Evolutionary conservation across 2,329 filamentous ascomycete genomes (phyloP).

Genomic region (Ramichloridium luteum): DNA sequence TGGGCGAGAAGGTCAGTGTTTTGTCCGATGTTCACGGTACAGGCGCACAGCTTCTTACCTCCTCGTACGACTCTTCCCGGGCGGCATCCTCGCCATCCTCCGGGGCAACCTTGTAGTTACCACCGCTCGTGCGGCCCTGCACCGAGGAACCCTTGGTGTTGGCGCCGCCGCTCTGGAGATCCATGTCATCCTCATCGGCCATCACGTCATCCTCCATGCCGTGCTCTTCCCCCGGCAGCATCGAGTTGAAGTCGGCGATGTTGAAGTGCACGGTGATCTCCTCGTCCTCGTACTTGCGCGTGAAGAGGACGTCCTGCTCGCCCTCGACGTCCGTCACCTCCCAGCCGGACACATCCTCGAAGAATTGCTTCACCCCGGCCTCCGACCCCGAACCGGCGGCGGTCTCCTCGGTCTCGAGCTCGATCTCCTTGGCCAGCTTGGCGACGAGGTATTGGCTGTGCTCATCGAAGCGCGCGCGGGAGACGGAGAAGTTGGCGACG

Average conservation of each 20-base stretch:
- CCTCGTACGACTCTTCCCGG: slow-evolving; percentile 45
- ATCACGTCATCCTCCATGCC: slow-evolving; percentile 21
- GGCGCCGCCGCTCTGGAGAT: slow-evolving; percentile 42
- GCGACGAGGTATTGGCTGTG: slow-evolving; percentile 68
- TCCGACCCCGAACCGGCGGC: slow-evolving; percentile 42
- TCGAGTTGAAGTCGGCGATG: slow-evolving; percentile 62
- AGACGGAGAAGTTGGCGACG: slow-evolving; percentile 31
- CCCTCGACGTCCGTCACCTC: slow-evolving; percentile 63
- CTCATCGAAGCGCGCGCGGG: slow-evolving; percentile 28
- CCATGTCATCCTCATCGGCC: slow-evolving; percentile 40
- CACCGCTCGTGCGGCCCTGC: slow-evolving; percentile 37
- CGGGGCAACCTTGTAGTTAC: slow-evolving; percentile 43
- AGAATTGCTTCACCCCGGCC: slow-evolving; percentile 67
- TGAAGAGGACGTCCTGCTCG: slow-evolving; percentile 76
- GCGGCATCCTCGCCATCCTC: slow-evolving; percentile 47
- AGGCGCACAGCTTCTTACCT: slow-evolving; percentile 30
- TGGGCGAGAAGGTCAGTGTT: slow-evolving; percentile 5
- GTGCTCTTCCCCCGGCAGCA: slow-evolving; percentile 39
- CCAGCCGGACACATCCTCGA: slow-evolving; percentile 67
- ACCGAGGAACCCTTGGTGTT: slow-evolving; percentile 46
- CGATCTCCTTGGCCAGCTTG: slow-evolving; percentile 75
- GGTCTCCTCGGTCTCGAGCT: slow-evolving; percentile 65
- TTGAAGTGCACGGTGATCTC: slow-evolving; percentile 75
- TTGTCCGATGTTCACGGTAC: slow-evolving; percentile 27
- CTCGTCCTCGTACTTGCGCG: slow-evolving; percentile 74